Base-by-base conservation (phyloP, 148 eudicot genomes). In the Rhododendron ovatum region DNA sequence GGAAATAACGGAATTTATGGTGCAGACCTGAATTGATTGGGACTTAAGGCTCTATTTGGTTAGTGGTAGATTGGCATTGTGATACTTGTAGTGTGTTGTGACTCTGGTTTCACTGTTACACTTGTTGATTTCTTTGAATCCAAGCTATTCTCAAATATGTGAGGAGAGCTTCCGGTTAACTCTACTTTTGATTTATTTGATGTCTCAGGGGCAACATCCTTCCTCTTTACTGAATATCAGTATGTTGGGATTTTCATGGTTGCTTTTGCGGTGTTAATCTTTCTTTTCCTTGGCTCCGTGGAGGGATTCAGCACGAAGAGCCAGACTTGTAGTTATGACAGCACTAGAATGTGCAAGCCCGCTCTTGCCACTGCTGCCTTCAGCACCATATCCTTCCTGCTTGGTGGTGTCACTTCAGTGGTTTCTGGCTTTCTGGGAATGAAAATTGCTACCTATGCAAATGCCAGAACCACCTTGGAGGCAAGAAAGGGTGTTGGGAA, bases 401-500 rank as follows among this genome's bases (percentile, higher is more conserved):
- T 96, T 83, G 98, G 98, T 79, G 98, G 93, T 41, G 53, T 95
- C 82, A 94, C 98, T 12, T 94, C 98, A 65, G 90, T 95, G 59
- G 87, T 92, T 83, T 95, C 98, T 78, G 99, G 99, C 30, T 96
- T 96, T 87, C 96, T 96, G 86, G 99, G 99, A 75, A 96, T 96
- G 99, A 96, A 96, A 89, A 96, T 96, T 61, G 98, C 98, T 48
- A 96, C 98, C 33, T 96, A 94, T 89, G 98, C 98, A 55, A 96
- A 96, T 88, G 99, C 99, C 20, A 87, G 99, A 78, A 96, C 99
- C 45, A 96, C 99, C 45, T 88, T 96, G 75, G 98, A 95, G 89
- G 99, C 99, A 80, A 94, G 99, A 86, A 96, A 95, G 90, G 98
- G 99, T 76, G 98, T 94, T 63, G 96, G 98, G 10, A 94, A 96